Percentiles rank a stretch among this genome's conserved stretches.
Evolutionary conservation across 129 eudicot species (phyloP).

Genomic region (Tanacetum coccineum): DNA sequence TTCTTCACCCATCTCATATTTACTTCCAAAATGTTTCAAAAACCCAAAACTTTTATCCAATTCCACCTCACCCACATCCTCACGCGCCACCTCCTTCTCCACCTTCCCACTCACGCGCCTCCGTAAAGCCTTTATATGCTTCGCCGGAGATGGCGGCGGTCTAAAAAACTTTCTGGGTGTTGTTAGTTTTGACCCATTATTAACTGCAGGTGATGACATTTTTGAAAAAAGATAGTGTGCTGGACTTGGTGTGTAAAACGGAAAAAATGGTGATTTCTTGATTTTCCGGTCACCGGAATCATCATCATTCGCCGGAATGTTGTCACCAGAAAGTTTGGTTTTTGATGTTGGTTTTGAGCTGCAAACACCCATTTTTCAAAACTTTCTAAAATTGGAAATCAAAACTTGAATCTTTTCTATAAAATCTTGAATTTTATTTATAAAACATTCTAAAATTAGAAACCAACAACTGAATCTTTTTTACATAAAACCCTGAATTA

Average conservation of each 20-base stretch:
- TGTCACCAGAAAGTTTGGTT: conserved; percentile 27
- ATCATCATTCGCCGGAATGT: conserved; percentile 14
- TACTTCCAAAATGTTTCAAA: conserved; percentile 54
- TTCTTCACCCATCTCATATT: conserved; percentile 74
- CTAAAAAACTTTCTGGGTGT: conserved; percentile 66
- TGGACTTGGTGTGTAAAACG: conserved; percentile 82
- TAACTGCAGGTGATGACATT: conserved; percentile 69
- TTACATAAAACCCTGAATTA: conserved; percentile 11
- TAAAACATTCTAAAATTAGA: not conserved
- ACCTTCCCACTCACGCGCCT: conserved; percentile 66
- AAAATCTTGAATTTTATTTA: conserved; percentile 19
- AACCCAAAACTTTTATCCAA: conserved; percentile 85
- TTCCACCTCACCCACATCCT: conserved; percentile 41
- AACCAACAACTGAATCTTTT: conserved; percentile 15
- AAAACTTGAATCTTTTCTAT: conserved; percentile 5
- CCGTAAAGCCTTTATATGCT: conserved; percentile 71
- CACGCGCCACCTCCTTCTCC: conserved; percentile 48
- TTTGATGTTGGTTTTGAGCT: conserved; percentile 50
- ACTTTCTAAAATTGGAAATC: not conserved
- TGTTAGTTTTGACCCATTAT: conserved; percentile 41
- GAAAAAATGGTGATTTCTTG: conserved; percentile 67
- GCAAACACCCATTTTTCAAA: conserved; percentile 46
- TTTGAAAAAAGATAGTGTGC: conserved; percentile 70
- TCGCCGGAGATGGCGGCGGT: conserved; percentile 94
- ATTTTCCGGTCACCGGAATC: not conserved